Base-by-base conservation (phyloP, 345 rosid genomes). In the Pistacia vera region DNA sequence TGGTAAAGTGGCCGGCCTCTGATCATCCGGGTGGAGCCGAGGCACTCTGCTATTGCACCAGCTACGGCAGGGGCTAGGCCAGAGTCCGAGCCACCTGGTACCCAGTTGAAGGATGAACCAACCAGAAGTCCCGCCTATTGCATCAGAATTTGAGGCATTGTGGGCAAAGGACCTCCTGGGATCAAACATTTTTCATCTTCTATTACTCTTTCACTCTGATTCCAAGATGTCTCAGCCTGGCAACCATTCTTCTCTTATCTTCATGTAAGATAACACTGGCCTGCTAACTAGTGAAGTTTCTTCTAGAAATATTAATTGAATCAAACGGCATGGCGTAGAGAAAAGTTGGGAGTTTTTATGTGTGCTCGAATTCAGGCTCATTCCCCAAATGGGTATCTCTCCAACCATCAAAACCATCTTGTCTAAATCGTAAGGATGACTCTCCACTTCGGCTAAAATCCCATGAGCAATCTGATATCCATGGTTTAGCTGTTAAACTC, bases 391-490 rank as follows among this genome's bases (percentile, higher is more conserved):
- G 95, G 58, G 91, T 78, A 74, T 91, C 91, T 79, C 95, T 89
- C 95, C 95, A 89, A 78, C 95, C 92, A 89, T 91, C 0, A 91
- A 83, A 74, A 91, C 81, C 92, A 89, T 87, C 82, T 87, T 89
- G 30, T 91, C 91, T 67, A 89, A 73, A 49, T 91, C 92, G 76
- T 82, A 91, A 13, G 92, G 92, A 57, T 91, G 95, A 52, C n/a
- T 68, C 61, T 91, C 93, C 9, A 91, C 91, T 70, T 91, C 91
- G 16, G 91, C 95, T 58, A 91, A 75, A 71, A 91, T 76, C 4
- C 93, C 93, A 75, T 89, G 91, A 61, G 95, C 95, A 71, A 91
- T 86, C 74, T 91, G 95, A 73, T 85, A 91, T 17, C 95, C 93
- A 77, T 77, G 86, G 79, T 89, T 91, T 74, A 90, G 84, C 73